Evolutionary conservation across 202 grass and related monocot genomes (phyloP).

Genomic region (Brachypodium distachyon): DNA sequence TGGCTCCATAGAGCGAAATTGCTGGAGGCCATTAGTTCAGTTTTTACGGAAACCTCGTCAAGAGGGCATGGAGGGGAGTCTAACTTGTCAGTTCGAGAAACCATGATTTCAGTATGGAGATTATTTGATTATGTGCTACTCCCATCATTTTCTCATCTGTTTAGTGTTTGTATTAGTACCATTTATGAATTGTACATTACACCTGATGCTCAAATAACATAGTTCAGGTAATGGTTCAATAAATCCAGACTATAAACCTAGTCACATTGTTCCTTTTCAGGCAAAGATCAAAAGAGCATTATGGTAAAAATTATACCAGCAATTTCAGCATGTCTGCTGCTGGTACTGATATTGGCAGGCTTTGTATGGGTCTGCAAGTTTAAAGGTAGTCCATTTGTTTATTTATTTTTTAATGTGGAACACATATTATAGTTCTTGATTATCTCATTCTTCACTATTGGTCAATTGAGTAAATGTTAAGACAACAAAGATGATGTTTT

Average conservation of each 20-base stretch:
- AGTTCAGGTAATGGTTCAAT: not conserved
- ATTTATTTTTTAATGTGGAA: not conserved
- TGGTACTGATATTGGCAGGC: not conserved
- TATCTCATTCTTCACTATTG: not conserved
- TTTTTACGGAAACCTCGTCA: too few relatives aligned
- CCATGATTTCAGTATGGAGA: not conserved
- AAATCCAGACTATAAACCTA: not conserved
- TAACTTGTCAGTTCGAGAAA: not conserved
- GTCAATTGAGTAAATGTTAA: not conserved
- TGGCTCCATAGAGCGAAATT: not conserved
- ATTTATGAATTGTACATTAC: not conserved
- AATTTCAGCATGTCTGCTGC: not conserved
- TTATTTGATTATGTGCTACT: not conserved
- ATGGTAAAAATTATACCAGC: not conserved
- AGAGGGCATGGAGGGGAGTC: too few relatives aligned
- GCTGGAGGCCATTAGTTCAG: not conserved
- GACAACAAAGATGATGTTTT: not conserved
- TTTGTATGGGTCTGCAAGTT: not conserved
- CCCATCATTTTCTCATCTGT: not conserved
- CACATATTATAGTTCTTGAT: not conserved
- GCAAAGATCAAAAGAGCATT: not conserved
- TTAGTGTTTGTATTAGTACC: not conserved
- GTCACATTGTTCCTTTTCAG: not conserved
- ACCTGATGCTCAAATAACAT: not conserved
- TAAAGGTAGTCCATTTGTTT: not conserved